phyloP scores from a whole-genome alignment of 495 filamentous ascomycete genomes.

The Podospora fimiseda region DNA sequence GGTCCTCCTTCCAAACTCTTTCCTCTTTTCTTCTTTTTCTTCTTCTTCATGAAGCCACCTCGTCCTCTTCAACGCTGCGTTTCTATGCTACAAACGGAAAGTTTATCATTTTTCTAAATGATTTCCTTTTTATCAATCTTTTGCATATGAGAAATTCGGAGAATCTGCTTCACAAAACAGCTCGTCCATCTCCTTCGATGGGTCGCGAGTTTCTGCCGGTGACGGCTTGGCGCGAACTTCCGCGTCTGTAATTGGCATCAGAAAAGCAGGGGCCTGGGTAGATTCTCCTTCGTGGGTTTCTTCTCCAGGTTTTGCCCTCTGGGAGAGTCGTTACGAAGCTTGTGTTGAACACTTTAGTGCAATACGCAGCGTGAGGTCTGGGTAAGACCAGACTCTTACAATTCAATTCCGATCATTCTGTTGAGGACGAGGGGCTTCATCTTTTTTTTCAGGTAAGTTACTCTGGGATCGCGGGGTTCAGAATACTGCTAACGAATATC shows the following conservation, averaged over 20 bases:
- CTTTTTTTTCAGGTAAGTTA: slow-evolving; percentile 26
- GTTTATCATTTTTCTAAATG: slow-evolving; percentile 31
- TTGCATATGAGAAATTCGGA: slow-evolving; percentile 99
- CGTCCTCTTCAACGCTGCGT: slow-evolving; percentile 97
- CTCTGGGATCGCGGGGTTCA: background rate
- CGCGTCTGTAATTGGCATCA: slow-evolving; percentile 97
- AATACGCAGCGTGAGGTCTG: slow-evolving; percentile 87
- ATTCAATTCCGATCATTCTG: slow-evolving; percentile 99
- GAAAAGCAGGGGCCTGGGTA: slow-evolving; percentile 72
- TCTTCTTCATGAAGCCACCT: slow-evolving; percentile 59
- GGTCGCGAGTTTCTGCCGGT: slow-evolving; percentile 60
- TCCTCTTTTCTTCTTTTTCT: slow-evolving; percentile 27
- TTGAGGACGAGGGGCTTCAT: slow-evolving; percentile 69
- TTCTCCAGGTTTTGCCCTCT: slow-evolving; percentile 46
- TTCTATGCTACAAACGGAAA: slow-evolving; percentile 98
- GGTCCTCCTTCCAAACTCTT: slow-evolving; percentile 8
- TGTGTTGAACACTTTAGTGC: slow-evolving; percentile 93
- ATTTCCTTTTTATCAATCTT: slow-evolving; percentile 11
- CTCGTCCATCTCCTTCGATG: slow-evolving; percentile 26
- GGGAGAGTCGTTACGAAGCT: slow-evolving; percentile 93
- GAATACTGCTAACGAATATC: slow-evolving; percentile 16
- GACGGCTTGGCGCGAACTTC: slow-evolving; percentile 83
- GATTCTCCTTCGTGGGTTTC: slow-evolving; percentile 36
- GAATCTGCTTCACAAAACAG: slow-evolving; percentile 72
- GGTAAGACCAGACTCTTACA: slow-evolving; percentile 47